Evolutionary conservation across 176 grass and related monocot genomes (phyloP).

Genomic region (Eragrostis curvula): DNA sequence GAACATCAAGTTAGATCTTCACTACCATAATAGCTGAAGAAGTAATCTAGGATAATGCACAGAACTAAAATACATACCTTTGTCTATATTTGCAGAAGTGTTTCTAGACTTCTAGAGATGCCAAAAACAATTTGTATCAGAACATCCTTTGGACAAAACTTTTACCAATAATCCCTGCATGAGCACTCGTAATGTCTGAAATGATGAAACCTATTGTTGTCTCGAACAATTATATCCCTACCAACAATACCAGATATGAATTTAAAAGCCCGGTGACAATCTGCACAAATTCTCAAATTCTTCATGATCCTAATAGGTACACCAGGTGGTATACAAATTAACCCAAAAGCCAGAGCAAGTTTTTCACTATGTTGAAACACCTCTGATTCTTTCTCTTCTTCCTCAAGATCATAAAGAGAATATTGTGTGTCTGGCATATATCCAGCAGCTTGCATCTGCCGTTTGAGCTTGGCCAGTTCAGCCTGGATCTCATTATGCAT

Average conservation of each 20-base stretch:
- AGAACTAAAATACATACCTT: slow-evolving; percentile 35
- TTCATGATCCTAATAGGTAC: slow-evolving; percentile 81
- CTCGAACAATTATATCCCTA: slow-evolving; percentile 81
- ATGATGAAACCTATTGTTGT: slow-evolving; percentile 88
- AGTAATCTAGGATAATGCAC: neutral
- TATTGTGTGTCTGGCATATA: slow-evolving; percentile 73
- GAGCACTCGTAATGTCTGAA: slow-evolving; percentile 81
- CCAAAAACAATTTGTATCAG: slow-evolving; percentile 13
- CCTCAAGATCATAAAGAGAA: slow-evolving; percentile 81
- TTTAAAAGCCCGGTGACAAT: slow-evolving; percentile 76
- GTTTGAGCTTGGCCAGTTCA: slow-evolving; percentile 60
- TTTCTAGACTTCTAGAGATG: slow-evolving; percentile 11
- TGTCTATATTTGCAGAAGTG: slow-evolving; percentile 7
- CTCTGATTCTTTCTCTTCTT: slow-evolving; percentile 91
- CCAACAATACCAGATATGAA: slow-evolving; percentile 79
- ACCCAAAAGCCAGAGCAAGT: slow-evolving; percentile 81
- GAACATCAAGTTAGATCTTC: neutral
- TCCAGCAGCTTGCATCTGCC: slow-evolving; percentile 71
- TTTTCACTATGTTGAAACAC: slow-evolving; percentile 92
- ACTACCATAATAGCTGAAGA: slow-evolving; percentile 15
- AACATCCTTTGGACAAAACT: neutral
- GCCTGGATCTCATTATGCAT: slow-evolving; percentile 72
- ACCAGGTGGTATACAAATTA: slow-evolving; percentile 68
- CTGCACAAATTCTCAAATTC: slow-evolving; percentile 79
- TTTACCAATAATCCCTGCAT: slow-evolving; percentile 86